These are phyloP conservation scores for Suhomyces sp. DNA, from an alignment of 805 yeast species.

Conservation along the genomic window DNA sequence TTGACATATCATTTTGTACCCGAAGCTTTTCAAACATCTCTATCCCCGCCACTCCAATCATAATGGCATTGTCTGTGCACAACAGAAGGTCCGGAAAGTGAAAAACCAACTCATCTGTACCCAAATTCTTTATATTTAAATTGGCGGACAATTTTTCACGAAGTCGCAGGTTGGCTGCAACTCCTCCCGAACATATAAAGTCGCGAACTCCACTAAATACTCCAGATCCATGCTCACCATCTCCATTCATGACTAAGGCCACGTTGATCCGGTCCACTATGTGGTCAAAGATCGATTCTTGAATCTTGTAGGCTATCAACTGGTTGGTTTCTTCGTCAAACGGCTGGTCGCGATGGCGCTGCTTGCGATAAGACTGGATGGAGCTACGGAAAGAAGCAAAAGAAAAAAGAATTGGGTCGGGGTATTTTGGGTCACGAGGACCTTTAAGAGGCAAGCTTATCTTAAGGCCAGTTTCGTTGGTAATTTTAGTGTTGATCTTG, in stretches of 20 bases:
- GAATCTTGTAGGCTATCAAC: conserved; percentile 56
- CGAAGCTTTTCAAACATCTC: conserved; percentile 65
- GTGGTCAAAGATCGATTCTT: conserved; percentile 69
- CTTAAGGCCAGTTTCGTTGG: conserved; percentile 22
- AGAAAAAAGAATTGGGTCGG: conserved; percentile 48
- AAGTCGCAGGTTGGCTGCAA: conserved; percentile 68
- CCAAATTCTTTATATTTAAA: conserved; percentile 19
- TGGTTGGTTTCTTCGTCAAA: conserved; percentile 46
- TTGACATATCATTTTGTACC: conserved; percentile 47
- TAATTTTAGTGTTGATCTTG: conserved; percentile 17
- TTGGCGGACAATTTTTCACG: conserved; percentile 46
- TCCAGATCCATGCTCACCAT: conserved; percentile 27
- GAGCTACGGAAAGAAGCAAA: conserved; percentile 74
- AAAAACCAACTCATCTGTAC: conserved; percentile 27
- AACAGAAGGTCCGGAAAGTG: conserved; percentile 67
- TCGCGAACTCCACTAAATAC: conserved; percentile 34
- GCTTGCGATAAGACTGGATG: conserved; percentile 33
- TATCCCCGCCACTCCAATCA: conserved; percentile 98
- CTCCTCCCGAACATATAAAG: conserved; percentile 92
- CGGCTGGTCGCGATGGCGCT: conserved; percentile 25
- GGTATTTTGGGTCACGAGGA: conserved; percentile 26
- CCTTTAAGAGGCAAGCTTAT: conserved; percentile 32
- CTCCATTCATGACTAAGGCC: conserved; percentile 40
- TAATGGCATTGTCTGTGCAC: conserved; percentile 93
- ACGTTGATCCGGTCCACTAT: conserved; percentile 60